Percentiles rank a stretch among this genome's conserved stretches.
These are phyloP conservation scores for Yamadazyma siamensis DNA, from an alignment of 1,139 yeast genomes.

Conservation along the genomic window DNA sequence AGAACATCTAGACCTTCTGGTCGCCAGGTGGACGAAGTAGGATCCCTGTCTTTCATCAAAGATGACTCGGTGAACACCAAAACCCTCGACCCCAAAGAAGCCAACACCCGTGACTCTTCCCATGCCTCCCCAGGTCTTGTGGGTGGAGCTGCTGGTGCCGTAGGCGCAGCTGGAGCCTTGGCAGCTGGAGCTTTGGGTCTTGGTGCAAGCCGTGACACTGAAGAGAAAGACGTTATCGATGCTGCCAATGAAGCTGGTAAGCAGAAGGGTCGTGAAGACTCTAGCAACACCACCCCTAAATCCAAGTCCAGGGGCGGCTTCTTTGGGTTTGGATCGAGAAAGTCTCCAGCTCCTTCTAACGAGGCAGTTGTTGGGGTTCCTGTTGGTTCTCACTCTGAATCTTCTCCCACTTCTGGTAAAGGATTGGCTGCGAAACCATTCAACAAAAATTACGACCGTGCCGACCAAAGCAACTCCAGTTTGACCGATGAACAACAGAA, in stretches of 20 bases:
- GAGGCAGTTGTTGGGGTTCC: background rate
- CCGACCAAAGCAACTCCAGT: too few relatives aligned
- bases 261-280: slow-evolving; percentile 10
- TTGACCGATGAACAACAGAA: slow-evolving; percentile 3
- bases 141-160: slow-evolving; percentile 15
- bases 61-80: slow-evolving; percentile 4
- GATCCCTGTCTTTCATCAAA: slow-evolving; percentile 6
- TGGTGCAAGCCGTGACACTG: slow-evolving; percentile 9
- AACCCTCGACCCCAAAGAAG: slow-evolving; percentile 12
- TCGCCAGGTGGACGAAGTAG: slow-evolving; percentile 1
- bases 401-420: background rate
- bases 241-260: slow-evolving; percentile 18
- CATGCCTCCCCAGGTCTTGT: slow-evolving; percentile 10
- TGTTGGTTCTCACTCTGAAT: background rate
- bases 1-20: too few relatives aligned
- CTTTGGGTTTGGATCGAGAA: slow-evolving; percentile 8
- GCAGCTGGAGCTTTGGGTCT: slow-evolving; percentile 15
- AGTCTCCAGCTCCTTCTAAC: background rate
- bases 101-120: slow-evolving; percentile 1
- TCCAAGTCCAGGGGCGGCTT: slow-evolving; percentile 4
- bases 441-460: slow-evolving; percentile 9
- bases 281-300: background rate
- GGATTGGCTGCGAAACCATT: slow-evolving; percentile 6
- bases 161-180: slow-evolving; percentile 13
- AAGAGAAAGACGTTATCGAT: slow-evolving; percentile 5